Percentiles rank a stretch among this genome's conserved stretches.
Conservation (phyloP, 192 early-diverging fungal genomes). For the Coemansia sp. region DNA sequence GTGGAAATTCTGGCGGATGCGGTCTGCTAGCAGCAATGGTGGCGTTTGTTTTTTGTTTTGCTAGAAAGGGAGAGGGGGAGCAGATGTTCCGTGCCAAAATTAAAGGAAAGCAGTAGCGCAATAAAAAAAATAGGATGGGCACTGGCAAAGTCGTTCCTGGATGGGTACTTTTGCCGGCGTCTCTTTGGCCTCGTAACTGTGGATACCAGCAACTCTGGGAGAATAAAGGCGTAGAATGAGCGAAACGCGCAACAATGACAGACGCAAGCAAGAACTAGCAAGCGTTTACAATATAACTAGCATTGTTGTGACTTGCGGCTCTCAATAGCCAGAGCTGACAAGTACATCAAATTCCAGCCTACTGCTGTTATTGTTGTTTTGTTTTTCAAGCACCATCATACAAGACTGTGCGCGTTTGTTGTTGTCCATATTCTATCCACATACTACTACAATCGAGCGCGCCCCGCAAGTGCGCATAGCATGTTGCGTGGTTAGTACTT, state of each 20-base stretch:
- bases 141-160: neutral
- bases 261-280: neutral
- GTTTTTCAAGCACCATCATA: neutral
- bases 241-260: neutral
- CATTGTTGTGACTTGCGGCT: constrained; percentile 1
- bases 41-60: constrained; percentile 4
- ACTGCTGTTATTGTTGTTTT: constrained; percentile 7
- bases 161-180: neutral
- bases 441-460: neutral
- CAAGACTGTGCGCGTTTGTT: constrained; percentile 3
- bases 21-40: neutral
- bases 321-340: neutral
- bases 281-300: neutral
- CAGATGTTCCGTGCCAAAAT: neutral
- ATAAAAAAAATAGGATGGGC: neutral
- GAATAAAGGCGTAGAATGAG: neutral
- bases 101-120: constrained; percentile 1
- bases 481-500: constrained; percentile 4
- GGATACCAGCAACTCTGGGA: neutral
- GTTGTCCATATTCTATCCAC: neutral
- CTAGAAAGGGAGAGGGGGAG: neutral
- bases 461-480: neutral
- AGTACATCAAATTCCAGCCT: neutral
- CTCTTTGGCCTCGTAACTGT: neutral
- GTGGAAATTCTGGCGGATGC: neutral